Conservation (phyloP, 129 eudicot genomes). For the Solidago caesia region DNA sequence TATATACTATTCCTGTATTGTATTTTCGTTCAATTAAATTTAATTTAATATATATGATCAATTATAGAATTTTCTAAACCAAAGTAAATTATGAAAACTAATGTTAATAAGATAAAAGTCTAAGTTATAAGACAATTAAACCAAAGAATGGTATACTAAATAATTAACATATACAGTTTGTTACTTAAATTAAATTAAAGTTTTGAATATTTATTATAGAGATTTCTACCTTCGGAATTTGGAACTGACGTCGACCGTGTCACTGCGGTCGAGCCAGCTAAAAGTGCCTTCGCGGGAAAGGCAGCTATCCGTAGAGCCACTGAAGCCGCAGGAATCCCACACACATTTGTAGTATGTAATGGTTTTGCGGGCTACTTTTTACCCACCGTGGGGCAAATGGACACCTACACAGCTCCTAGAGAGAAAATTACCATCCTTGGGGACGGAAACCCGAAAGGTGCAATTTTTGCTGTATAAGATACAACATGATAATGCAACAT, state of each 20-base stretch:
- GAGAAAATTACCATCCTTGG: constrained; percentile 42
- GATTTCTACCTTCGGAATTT: constrained; percentile 53
- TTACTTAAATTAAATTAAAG: no score
- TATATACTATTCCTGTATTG: no score
- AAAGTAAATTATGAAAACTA: no score
- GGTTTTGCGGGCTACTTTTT: constrained; percentile 34
- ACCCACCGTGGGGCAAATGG: constrained; percentile 32
- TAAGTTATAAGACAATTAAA: no score
- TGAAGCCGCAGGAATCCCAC: constrained; percentile 44
- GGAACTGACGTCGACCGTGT: constrained; percentile 44
- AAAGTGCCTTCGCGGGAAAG: constrained; percentile 24
- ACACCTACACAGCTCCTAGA: constrained; percentile 26
- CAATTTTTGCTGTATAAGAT: neutral
- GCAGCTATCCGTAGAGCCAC: constrained; percentile 34
- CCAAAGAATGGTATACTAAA: no score
- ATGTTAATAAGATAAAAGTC: no score
- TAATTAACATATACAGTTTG: no score
- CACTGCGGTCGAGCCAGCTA: constrained; percentile 47
- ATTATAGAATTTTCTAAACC: no score
- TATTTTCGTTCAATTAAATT: no score
- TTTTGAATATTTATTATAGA: constrained; percentile 10
- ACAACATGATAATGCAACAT: neutral
- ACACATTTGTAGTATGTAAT: constrained; percentile 35
- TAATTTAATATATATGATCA: no score
- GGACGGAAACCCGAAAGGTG: constrained; percentile 52